Evolutionary conservation across 176 grass and related monocot species (phyloP).

Genomic region (Chrysopogon serrulatus): DNA sequence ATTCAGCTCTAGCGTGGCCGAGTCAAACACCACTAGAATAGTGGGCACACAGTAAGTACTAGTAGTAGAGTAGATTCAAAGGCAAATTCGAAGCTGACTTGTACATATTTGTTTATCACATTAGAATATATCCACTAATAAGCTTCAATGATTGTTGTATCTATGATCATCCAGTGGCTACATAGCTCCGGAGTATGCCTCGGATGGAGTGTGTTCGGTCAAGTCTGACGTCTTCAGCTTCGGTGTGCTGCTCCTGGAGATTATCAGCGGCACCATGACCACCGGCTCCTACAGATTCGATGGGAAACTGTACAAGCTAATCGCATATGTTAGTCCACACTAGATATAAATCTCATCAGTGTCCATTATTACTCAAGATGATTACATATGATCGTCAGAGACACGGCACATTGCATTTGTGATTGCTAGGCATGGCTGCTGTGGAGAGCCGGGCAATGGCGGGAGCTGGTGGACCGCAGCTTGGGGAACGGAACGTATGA

Average conservation of each 20-base stretch:
- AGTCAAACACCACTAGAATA: slow-evolving; percentile 45
- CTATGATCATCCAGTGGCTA: slow-evolving; percentile 28
- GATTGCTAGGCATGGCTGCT: slow-evolving; percentile 31
- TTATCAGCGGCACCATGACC: slow-evolving; percentile 28
- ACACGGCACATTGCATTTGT: neutral
- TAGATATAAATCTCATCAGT: neutral
- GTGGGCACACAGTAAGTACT: slow-evolving; percentile 52
- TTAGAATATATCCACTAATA: neutral
- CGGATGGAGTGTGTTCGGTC: slow-evolving; percentile 34
- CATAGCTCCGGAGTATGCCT: slow-evolving; percentile 49
- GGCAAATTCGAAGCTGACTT: neutral
- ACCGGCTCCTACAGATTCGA: neutral
- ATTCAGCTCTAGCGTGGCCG: slow-evolving; percentile 26
- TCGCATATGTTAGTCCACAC: neutral
- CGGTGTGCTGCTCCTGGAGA: slow-evolving; percentile 47
- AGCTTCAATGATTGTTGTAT: neutral
- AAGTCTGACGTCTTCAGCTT: slow-evolving; percentile 60
- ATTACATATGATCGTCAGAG: neutral
- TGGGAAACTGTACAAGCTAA: neutral
- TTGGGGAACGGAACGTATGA: neutral
- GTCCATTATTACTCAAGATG: neutral
- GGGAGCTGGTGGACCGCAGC: slow-evolving; percentile 11
- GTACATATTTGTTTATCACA: neutral
- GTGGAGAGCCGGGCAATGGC: slow-evolving; percentile 23
- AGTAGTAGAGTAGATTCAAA: no score